Conservation (phyloP, 192 early-diverging fungal species). For the Gigaspora rosea region DNA sequence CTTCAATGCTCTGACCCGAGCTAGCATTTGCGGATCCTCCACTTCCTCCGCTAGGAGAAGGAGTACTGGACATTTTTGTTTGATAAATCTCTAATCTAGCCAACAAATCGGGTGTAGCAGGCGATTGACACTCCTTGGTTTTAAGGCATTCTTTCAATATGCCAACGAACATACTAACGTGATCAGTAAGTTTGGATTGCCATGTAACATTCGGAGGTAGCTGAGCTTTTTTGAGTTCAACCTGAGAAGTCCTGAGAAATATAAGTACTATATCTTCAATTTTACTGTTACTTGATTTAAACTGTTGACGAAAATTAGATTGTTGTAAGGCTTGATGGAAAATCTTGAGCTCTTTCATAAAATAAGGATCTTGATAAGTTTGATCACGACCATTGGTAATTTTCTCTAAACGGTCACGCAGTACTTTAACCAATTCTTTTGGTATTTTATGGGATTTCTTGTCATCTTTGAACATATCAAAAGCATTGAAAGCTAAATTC, state of each 20-base stretch:
- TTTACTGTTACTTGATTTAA: conserved; percentile 15
- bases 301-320: conserved; percentile 19
- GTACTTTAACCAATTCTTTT: conserved; percentile 46
- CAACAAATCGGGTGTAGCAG: conserved; percentile 14
- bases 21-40: neutral
- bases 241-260: conserved; percentile 18
- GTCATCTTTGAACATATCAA: neutral
- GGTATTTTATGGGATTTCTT: conserved; percentile 45
- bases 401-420: conserved; percentile 46
- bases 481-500: neutral
- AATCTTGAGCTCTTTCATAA: conserved; percentile 37
- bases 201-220: conserved; percentile 8
- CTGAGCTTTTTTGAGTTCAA: conserved; percentile 12
- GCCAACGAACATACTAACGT: conserved; percentile 25
- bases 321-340: conserved; percentile 16
- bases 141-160: conserved; percentile 25
- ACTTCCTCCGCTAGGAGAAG: neutral
- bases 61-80: too few species aligned
- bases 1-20: neutral
- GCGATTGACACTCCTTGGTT: conserved; percentile 6
- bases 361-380: conserved; percentile 48
- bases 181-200: conserved; percentile 27
- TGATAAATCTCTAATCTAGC: neutral
- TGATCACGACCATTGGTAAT: conserved; percentile 50
- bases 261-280: conserved; percentile 28